These are phyloP conservation scores for Achaetomium macrosporum DNA, from an alignment of 2,329 filamentous ascomycete genomes.

Conservation along the genomic window DNA sequence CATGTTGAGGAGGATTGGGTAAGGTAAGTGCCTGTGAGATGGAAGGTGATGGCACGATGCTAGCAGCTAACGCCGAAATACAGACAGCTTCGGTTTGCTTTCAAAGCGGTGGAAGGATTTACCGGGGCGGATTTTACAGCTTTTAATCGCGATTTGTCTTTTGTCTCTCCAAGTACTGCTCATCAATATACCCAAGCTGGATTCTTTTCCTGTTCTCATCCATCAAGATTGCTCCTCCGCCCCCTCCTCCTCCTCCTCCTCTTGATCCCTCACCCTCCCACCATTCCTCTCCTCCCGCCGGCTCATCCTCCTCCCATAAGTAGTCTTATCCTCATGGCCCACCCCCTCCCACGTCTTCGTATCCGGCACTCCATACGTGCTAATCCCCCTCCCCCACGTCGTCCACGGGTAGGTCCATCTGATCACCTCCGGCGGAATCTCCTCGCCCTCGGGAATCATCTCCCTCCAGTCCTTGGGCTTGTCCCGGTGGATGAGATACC, in stretches of 20 bases:
- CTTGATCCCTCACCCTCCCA: background rate
- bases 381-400: slow-evolving; percentile 26
- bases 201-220: background rate
- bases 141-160: slow-evolving; percentile 2
- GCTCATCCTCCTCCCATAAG: slow-evolving; percentile 19
- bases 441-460: slow-evolving; percentile 13
- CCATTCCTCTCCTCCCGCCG: slow-evolving; percentile 7
- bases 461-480: slow-evolving; percentile 25
- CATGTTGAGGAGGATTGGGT: no score
- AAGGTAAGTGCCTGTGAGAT: no score
- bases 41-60: background rate
- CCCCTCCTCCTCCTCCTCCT: background rate
- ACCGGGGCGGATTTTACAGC: background rate
- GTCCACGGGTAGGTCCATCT: slow-evolving; percentile 25
- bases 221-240: slow-evolving; percentile 15
- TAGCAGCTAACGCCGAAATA: background rate
- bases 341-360: no score
- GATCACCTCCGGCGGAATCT: slow-evolving; percentile 20
- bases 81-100: background rate
- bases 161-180: background rate
- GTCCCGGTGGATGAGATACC: slow-evolving; percentile 25
- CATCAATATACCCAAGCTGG: slow-evolving; percentile 15
- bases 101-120: background rate
- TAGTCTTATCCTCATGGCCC: slow-evolving; percentile 24
- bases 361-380: slow-evolving; percentile 20